Evolutionary conservation across 345 rosid genomes (phyloP), one percentile per base, ranked within the genome.

Genomic region (Mallotus nudiflorus): DNA sequence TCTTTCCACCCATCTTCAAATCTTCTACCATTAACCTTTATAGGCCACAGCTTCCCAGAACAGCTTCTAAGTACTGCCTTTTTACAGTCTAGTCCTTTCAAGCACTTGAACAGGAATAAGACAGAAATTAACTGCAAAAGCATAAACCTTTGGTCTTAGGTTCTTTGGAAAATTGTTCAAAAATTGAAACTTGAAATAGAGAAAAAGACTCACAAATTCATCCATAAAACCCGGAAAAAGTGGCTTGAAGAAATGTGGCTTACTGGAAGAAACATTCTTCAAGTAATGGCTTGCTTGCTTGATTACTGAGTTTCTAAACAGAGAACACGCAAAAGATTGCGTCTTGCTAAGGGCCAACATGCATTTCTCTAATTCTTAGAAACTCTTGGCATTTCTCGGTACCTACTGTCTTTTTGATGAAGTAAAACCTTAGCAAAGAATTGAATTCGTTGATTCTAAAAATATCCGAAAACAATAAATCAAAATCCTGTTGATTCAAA

Each of bases 1-100:
- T 64, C 48, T 48, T 45, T 46, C 75, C 75, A 72, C 9, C 75
- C 75, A 72, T 53, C 75, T 72, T 31, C 54, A 48, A 64, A 65
- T 10, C 22, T 20, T 16, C 69, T 45, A 7, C 69, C 65, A 13
- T 42, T 45, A 27, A 72, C 29, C 69, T 65, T 55, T 3, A 72
- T 40, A 31, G 35, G 62, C 63, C 69, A 72, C 29, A 65, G 14
- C 42, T 72, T 72, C 25, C 76, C 65, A 31, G 18, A 6, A 22
- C 16, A 64, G 58, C 58, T 50, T 24, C 70, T 57, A 58, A 72
- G 37, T 42, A 29, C 52, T 22, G 48, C 65, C 20, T 11, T 56
- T 1, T 72, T 62, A 35, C 20, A 49, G 0, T 57, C 45, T 48
- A 33, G 33, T 20, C 65, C 65, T 18, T 65, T 37, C 56, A 72